Evolutionary conservation across 2,329 filamentous ascomycete genomes (phyloP), one percentile per base, ranked within the genome.

Genomic region (Stachybotrys chlorohalonatus): DNA sequence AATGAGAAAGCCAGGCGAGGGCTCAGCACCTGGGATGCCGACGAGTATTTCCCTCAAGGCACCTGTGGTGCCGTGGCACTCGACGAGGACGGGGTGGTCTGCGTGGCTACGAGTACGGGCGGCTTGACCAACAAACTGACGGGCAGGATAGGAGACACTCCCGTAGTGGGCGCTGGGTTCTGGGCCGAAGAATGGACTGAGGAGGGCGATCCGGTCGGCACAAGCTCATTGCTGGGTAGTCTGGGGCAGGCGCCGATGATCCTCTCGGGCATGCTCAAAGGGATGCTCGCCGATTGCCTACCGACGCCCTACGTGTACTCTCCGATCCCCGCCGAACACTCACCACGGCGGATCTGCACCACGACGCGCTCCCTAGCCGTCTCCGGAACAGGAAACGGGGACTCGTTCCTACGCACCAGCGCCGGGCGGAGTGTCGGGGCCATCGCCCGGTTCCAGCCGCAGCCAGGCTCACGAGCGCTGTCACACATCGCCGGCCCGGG

Each of bases 41-140:
- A 80, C 1, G 81, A 84, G 60, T 90, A 87, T 64, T 75, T 95
- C 15, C 87, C 89, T 1, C 90, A 95, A 69, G 91, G 91, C 0
- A 96, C 91, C 0, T 87, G 87, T 32, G 91, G 91, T 1, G 89
- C 88, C 7, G 89, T 95, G 0, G 90, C 88, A 30, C 73, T 95
- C 7, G 91, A 95, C 67, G 68, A 74, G n/a, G 80, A 84, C 47
- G 90, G 90, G 0, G 82, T 87, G 4, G 69, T 95, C 3, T 91
- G 88, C 60, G 75, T 68, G n/a, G 83, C 82, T 1, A 85, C 82
- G 3, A 84, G 79, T 63, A 85, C 82, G 0, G 91, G 91, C 6
- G 91, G 91, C 0, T 68, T 95, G 68, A 96, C 91, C 24, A 96
- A 96, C 68, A 96, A 96, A 73, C 72, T 93, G 54, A 88, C 89